Evolutionary conservation across 148 eudicot genomes (phyloP).

Genomic region (Amaranthus palmeri): DNA sequence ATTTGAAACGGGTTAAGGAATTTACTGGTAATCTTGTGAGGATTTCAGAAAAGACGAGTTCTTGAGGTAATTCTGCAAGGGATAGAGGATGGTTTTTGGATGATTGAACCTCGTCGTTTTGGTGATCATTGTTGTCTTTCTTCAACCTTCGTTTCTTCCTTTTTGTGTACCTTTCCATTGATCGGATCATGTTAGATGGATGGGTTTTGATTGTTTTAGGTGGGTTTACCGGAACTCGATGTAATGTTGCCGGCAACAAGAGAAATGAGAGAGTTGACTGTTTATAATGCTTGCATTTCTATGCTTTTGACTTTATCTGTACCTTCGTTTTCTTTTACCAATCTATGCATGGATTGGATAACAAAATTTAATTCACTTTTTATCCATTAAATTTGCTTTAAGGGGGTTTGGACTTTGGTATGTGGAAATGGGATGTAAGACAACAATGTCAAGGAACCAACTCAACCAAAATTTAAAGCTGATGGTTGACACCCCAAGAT

Average conservation of each 20-base stretch:
- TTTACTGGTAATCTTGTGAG: conserved; percentile 28
- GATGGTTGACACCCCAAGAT: too few relatives aligned
- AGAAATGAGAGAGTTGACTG: background rate
- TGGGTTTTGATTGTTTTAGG: background rate
- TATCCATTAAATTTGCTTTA: too few relatives aligned
- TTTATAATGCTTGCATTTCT: conserved; percentile 5
- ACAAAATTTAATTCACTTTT: background rate
- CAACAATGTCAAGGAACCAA: too few relatives aligned
- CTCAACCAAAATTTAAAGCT: too few relatives aligned
- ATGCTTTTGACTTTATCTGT: background rate
- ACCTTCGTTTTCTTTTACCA: too few relatives aligned
- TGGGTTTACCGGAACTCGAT: background rate
- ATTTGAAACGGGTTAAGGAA: conserved; percentile 21
- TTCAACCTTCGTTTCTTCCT: conserved; percentile 6
- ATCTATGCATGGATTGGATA: too few relatives aligned
- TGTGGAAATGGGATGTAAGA: too few relatives aligned
- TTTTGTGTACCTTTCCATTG: conserved; percentile 7
- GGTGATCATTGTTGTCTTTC: conserved; percentile 1
- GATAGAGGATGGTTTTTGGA: background rate
- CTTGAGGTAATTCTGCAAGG: conserved; percentile 20
- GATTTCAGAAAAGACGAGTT: conserved; percentile 28
- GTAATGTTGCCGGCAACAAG: conserved; percentile 5
- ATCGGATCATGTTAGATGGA: background rate
- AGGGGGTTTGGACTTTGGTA: too few relatives aligned
- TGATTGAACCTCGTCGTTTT: background rate